Evolutionary conservation across 2,329 filamentous ascomycete species (phyloP).

Genomic region (Fusarium zealandicum): DNA sequence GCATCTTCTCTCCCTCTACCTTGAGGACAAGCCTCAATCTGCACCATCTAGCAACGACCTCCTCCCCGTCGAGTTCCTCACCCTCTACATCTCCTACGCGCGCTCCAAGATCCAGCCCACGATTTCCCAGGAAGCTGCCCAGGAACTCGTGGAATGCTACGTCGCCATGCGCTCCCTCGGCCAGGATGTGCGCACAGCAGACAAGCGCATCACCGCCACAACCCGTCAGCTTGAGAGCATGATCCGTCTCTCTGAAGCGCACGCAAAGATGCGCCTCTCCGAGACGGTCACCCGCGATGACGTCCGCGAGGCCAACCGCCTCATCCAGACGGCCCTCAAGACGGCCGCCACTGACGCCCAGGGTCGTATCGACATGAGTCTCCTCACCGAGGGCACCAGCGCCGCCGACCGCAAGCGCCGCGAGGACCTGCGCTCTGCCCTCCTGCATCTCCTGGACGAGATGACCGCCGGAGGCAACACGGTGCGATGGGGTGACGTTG

Average conservation of each 20-base stretch:
- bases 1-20: constrained; percentile 94
- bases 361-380: constrained; percentile 94
- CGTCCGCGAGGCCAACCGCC: constrained; percentile 86
- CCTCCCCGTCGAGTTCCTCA: constrained; percentile 92
- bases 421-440: constrained; percentile 82
- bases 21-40: constrained; percentile 92
- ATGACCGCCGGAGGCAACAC: constrained; percentile 72
- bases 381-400: constrained; percentile 93
- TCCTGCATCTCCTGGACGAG: constrained; percentile 80
- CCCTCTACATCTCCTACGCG: constrained; percentile 96
- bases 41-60: constrained; percentile 78
- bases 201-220: constrained; percentile 97
- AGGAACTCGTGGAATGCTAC: constrained; percentile 85
- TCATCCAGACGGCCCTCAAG: constrained; percentile 94
- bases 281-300: constrained; percentile 78
- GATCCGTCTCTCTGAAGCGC: constrained; percentile 95
- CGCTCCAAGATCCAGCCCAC: constrained; percentile 84
- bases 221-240: constrained; percentile 97
- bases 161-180: constrained; percentile 95
- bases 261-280: constrained; percentile 95
- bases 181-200: constrained; percentile 82
- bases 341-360: constrained; percentile 94
- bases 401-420: constrained; percentile 83
- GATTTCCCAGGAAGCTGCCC: constrained; percentile 80
- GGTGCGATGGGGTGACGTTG: constrained; percentile 81